Conservation (phyloP, 192 early-diverging fungal species). For the Podila clonocystis region DNA sequence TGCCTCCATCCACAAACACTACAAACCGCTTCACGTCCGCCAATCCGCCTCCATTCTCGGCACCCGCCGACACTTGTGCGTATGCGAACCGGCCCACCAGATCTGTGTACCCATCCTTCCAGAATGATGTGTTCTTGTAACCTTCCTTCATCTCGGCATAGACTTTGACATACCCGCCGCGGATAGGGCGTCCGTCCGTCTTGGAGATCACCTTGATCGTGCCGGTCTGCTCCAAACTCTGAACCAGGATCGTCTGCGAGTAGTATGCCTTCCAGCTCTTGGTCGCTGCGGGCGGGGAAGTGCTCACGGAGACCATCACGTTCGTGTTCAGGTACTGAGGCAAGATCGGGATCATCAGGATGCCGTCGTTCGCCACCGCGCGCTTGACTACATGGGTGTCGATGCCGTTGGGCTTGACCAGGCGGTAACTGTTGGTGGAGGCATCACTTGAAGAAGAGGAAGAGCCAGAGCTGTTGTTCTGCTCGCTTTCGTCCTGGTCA, state of each 20-base stretch:
- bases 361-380: conserved; percentile 14
- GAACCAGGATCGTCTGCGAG: conserved; percentile 53
- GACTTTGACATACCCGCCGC: conserved; percentile 61
- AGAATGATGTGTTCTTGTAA: conserved; percentile 42
- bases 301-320: conserved; percentile 48
- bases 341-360: conserved; percentile 35
- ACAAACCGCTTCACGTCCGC: conserved; percentile 38
- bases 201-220: conserved; percentile 45
- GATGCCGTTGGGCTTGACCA: conserved; percentile 36
- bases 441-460: conserved; percentile 1
- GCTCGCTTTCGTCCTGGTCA: conserved; percentile 52
- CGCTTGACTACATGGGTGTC: conserved; percentile 29
- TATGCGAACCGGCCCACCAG: conserved; percentile 62
- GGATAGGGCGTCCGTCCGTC: conserved; percentile 38
- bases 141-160: conserved; percentile 53
- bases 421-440: conserved; percentile 27
- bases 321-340: conserved; percentile 44
- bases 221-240: conserved; percentile 52
- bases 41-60: conserved; percentile 18
- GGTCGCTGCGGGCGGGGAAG: conserved; percentile 20
- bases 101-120: conserved; percentile 64
- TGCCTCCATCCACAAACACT: conserved; percentile 43
- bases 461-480: background rate
- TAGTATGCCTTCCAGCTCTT: conserved; percentile 52
- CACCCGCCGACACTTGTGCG: conserved; percentile 53